Conservation (phyloP, 805 yeast genomes). For the Dipodascopsis uninucleata region DNA sequence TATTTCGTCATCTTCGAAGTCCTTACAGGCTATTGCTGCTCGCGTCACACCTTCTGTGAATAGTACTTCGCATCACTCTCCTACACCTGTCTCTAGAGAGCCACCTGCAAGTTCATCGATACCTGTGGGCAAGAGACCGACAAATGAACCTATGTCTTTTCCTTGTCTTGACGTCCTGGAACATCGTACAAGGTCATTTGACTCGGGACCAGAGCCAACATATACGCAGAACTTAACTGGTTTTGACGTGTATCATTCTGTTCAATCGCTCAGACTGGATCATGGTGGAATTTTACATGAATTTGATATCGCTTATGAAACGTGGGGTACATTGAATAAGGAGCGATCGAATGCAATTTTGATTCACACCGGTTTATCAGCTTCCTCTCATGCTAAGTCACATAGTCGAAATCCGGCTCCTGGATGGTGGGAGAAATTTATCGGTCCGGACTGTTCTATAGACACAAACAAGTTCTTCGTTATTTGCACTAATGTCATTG, state of each 20-base stretch:
- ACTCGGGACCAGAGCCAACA: conserved; percentile 71
- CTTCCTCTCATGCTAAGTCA: conserved; percentile 89
- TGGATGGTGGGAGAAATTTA: conserved; percentile 97
- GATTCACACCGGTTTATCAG: conserved; percentile 86
- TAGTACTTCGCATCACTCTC: background rate
- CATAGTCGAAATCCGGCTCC: conserved; percentile 61
- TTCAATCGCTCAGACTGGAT: conserved; percentile 66
- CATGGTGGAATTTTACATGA: conserved; percentile 75
- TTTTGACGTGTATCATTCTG: conserved; percentile 53
- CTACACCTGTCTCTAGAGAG: conserved; percentile 5
- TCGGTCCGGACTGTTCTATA: conserved; percentile 72
- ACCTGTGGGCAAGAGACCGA: conserved; percentile 31
- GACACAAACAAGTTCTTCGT: conserved; percentile 81
- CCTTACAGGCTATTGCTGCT: background rate
- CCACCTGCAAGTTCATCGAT: background rate
- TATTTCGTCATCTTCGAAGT: background rate
- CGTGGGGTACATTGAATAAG: conserved; percentile 76
- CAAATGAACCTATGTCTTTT: conserved; percentile 67
- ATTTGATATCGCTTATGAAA: conserved; percentile 83
- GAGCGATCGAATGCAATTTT: conserved; percentile 68
- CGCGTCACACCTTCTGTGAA: background rate
- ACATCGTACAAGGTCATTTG: conserved; percentile 41
- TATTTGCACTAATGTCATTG: conserved; percentile 85
- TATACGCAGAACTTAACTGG: conserved; percentile 68
- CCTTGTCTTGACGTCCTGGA: conserved; percentile 84